Conservation (phyloP, 2,329 filamentous ascomycete species). For the Colletotrichum melonis region DNA sequence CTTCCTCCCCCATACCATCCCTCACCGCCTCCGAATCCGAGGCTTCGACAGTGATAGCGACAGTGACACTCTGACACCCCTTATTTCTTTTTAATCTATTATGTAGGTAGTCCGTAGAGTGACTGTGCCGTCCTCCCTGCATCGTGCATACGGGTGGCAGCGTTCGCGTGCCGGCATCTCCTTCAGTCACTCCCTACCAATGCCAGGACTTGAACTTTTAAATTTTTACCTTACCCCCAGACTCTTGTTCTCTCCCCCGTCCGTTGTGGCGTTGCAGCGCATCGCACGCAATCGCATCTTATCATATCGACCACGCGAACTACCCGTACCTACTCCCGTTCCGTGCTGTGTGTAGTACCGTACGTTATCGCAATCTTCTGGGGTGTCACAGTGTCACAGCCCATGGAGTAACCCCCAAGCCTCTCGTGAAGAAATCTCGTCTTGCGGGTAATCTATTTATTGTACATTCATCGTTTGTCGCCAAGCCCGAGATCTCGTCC, state of each 20-base stretch:
- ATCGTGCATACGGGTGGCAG: constrained; percentile 24
- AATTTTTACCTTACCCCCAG: not conserved
- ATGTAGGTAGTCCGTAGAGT: not conserved
- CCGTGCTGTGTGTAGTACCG: not conserved
- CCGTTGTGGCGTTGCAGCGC: not conserved
- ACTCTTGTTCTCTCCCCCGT: not conserved
- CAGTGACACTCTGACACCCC: not conserved
- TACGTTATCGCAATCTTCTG: not conserved
- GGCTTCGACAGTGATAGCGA: not conserved
- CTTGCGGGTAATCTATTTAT: constrained; percentile 36
- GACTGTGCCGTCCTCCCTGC: constrained; percentile 18
- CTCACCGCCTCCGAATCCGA: constrained; percentile 22
- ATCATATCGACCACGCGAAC: not conserved
- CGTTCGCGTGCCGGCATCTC: constrained; percentile 9
- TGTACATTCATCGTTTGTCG: constrained; percentile 35
- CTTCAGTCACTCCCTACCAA: not conserved
- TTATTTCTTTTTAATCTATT: not conserved
- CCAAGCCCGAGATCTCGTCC: constrained; percentile 17
- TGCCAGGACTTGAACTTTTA: too few species aligned
- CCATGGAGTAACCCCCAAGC: not conserved
- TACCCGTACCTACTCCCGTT: not conserved
- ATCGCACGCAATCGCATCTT: not conserved
- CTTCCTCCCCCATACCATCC: not conserved
- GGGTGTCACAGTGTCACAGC: not conserved
- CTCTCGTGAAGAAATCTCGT: constrained; percentile 8